Percentiles rank a stretch among this genome's conserved stretches.
Evolutionary conservation across 2,329 filamentous ascomycete species (phyloP).

Genomic region (Trichoderma guizhouense): DNA sequence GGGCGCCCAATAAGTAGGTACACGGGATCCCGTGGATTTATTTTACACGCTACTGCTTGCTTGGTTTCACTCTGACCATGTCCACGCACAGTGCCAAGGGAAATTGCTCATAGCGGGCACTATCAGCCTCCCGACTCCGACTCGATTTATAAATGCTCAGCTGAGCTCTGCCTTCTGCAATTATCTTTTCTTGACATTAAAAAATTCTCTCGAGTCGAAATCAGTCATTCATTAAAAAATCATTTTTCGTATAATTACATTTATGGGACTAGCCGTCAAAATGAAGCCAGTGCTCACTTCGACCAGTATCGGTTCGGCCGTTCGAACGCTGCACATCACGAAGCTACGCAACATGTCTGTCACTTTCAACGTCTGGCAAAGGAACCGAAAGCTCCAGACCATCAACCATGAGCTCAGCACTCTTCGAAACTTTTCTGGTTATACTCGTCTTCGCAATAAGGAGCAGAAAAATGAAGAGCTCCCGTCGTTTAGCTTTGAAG

Average conservation of each 20-base stretch:
- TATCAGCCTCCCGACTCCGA: neutral
- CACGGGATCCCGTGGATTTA: too few relatives aligned
- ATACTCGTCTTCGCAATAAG: neutral
- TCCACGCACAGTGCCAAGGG: neutral
- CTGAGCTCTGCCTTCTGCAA: neutral
- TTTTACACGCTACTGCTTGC: neutral
- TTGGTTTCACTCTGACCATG: neutral
- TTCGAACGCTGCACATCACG: neutral
- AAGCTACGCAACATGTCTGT: neutral
- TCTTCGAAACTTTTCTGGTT: neutral
- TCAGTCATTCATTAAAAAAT: neutral
- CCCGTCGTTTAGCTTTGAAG: constrained; percentile 21
- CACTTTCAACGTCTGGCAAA: neutral
- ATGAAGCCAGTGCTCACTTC: neutral
- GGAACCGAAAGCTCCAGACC: neutral
- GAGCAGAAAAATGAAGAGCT: neutral
- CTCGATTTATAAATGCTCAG: neutral
- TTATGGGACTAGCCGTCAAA: neutral
- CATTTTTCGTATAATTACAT: neutral
- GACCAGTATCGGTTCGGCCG: neutral
- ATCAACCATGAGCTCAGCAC: neutral
- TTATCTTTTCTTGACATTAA: neutral
- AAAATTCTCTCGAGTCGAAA: neutral
- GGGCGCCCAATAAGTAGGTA: too few relatives aligned
- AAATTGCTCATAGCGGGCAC: neutral